A percentile compares a stretch with the other conserved stretches of the same genome.
Conservation (phyloP, 352 stramenopile species). For the Phytopythium aichiense region DNA sequence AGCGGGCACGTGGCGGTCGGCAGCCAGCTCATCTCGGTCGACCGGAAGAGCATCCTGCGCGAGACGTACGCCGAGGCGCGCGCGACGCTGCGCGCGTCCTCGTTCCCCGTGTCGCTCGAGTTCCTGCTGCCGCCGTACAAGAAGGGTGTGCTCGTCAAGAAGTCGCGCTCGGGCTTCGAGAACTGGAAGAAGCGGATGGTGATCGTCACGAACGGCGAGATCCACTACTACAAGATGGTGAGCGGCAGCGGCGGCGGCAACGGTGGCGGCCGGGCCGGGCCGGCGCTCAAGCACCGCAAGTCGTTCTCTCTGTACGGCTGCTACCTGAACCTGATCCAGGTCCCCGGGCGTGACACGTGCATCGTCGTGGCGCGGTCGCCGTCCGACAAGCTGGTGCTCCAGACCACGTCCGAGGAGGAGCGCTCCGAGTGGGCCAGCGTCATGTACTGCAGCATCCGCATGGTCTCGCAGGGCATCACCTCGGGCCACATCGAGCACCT, state of each 20-base stretch:
- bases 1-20: constrained; percentile 51
- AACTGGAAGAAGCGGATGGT: constrained; percentile 86
- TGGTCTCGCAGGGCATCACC: constrained; percentile 84
- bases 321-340: constrained; percentile 80
- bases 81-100: constrained; percentile 40
- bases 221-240: constrained; percentile 83
- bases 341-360: constrained; percentile 66
- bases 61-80: constrained; percentile 55
- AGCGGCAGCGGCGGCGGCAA: constrained; percentile 14
- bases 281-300: constrained; percentile 74
- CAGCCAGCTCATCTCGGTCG: constrained; percentile 70
- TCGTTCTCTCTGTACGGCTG: constrained; percentile 82
- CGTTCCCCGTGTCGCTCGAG: constrained; percentile 63
- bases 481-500: constrained; percentile 75
- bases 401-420: constrained; percentile 62
- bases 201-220: constrained; percentile 74
- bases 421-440: constrained; percentile 86
- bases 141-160: constrained; percentile 75
- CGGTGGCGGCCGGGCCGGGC: constrained; percentile 8
- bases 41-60: constrained; percentile 54
- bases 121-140: constrained; percentile 86
- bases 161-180: constrained; percentile 80
- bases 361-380: constrained; percentile 82
- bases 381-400: constrained; percentile 81
- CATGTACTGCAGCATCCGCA: constrained; percentile 85